A percentile compares a stretch with the other conserved stretches of the same genome.
Conservation (phyloP, 805 yeast genomes). For the Ogataea nitratoaversa region DNA sequence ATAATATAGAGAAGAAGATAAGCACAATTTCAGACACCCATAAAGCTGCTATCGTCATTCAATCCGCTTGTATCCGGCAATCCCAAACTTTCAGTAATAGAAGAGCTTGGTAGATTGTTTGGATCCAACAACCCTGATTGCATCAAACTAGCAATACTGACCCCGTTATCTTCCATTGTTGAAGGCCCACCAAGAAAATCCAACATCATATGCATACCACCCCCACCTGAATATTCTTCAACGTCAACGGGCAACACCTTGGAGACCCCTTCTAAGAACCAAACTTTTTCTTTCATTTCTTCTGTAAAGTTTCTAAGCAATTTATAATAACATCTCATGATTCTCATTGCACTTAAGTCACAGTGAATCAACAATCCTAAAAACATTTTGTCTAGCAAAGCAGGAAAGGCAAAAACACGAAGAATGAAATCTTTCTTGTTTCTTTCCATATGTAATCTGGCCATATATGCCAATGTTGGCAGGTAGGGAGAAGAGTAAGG, state of each 20-base stretch:
- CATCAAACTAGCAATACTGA: slow-evolving; percentile 33
- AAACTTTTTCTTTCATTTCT: slow-evolving; percentile 83
- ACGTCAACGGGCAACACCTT: slow-evolving; percentile 87
- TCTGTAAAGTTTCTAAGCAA: slow-evolving; percentile 75
- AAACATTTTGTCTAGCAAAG: slow-evolving; percentile 77
- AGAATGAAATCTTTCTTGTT: slow-evolving; percentile 82
- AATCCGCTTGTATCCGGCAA: slow-evolving; percentile 48
- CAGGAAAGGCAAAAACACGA: slow-evolving; percentile 90
- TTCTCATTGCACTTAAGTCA: slow-evolving; percentile 83
- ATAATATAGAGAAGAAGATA: too few relatives aligned
- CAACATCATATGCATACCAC: slow-evolving; percentile 90
- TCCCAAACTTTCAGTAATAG: slow-evolving; percentile 39
- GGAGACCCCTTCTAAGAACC: slow-evolving; percentile 92
- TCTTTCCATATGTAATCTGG: slow-evolving; percentile 76
- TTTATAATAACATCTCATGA: slow-evolving; percentile 84
- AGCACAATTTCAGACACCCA: slow-evolving; percentile 15
- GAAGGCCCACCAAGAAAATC: slow-evolving; percentile 73
- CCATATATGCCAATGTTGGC: slow-evolving; percentile 81
- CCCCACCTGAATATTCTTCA: slow-evolving; percentile 86
- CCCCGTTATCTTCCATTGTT: slow-evolving; percentile 37
- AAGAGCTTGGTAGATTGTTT: slow-evolving; percentile 52
- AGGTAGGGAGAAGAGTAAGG: slow-evolving; percentile 79
- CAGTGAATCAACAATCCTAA: slow-evolving; percentile 76
- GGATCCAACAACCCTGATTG: slow-evolving; percentile 48
- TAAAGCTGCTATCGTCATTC: slow-evolving; percentile 40